These are phyloP conservation scores for Catenaria anguillulae DNA, from an alignment of 371 early-diverging fungal species.

Conservation along the genomic window DNA sequence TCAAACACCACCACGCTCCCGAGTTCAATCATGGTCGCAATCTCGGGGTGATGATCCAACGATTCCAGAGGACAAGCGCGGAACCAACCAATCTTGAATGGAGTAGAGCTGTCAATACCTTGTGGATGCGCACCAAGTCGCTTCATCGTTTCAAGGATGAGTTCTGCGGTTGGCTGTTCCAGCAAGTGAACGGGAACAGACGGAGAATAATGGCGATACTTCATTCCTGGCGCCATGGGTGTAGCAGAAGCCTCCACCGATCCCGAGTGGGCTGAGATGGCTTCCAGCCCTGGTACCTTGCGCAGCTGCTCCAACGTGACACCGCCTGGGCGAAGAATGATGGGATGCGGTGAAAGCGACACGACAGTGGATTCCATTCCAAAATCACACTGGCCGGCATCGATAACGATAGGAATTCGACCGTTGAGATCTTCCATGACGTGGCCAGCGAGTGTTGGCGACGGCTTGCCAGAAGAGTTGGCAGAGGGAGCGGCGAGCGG, in stretches of 20 bases:
- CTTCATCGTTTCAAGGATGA: too few relatives aligned
- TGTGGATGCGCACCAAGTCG: too few relatives aligned
- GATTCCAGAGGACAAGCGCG: too few relatives aligned
- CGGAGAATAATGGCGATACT: constrained; percentile 98
- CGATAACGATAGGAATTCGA: constrained; percentile 73
- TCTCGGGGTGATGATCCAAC: background rate
- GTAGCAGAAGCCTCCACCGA: constrained; percentile 62
- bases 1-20: background rate
- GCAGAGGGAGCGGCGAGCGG: constrained; percentile 99
- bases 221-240: constrained; percentile 97
- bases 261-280: constrained; percentile 57
- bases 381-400: constrained; percentile 79
- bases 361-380: constrained; percentile 97
- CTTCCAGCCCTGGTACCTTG: constrained; percentile 31
- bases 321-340: constrained; percentile 96
- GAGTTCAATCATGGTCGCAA: background rate
- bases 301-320: constrained; percentile 68
- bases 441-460: constrained; percentile 87
- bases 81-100: too few relatives aligned
- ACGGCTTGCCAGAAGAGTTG: constrained; percentile 92
- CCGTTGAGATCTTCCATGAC: constrained; percentile 77
- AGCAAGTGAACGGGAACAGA: constrained; percentile 68
- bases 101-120: too few relatives aligned
- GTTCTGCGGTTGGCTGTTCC: constrained; percentile 15
- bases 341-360: constrained; percentile 52